Evolutionary conservation across 2,329 filamentous ascomycete genomes (phyloP), one percentile per base, ranked within the genome.

Genomic region (Exophiala calicioides): DNA sequence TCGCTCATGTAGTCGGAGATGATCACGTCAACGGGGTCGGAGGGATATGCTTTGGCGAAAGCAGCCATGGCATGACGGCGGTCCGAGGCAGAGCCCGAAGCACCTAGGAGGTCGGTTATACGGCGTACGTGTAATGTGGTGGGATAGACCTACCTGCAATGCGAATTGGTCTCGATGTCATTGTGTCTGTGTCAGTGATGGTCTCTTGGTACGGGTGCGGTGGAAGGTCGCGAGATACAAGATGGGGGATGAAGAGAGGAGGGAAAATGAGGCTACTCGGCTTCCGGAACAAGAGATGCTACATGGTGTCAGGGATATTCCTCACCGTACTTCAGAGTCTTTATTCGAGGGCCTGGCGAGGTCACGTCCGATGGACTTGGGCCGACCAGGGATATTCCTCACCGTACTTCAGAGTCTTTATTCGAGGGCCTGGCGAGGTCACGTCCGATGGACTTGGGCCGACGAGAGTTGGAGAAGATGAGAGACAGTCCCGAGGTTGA

Each of bases 1-100:
- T 75, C 72, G 46, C 68, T 70, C 66, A 75, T 72, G 59, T 70
- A 73, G 53, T 74, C 71, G 3, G 68, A 67, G 39, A 72, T 71
- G 34, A 74, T 71, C 4, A 73, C 68, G 58, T 74, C 71, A 21
- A 73, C 63, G 3, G 72, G 68, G 20, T 77, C 75, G 10, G 65
- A 64, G 5, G 65, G 60, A 36, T 68, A 56, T 43, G 70, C 65
- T 16, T 55, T 63, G 13, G 70, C 71, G 50, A 74, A 70, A 21
- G 67, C 63, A 19, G 66, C 61, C 35, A 73, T 68, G 18, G 68
- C 71, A 67, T 72, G 68, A 34, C 70, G 68, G 15, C 71, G 68
- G 58, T 74, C 70, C 16, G 69, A 70, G 13, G 65, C 66, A 46
- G 69, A 69, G 51, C 71, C 70, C n/a, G 69, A 72, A 26, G 70